Evolutionary conservation across 768 basidiomycete species (phyloP).

Genomic region (Terana coerulea): DNA sequence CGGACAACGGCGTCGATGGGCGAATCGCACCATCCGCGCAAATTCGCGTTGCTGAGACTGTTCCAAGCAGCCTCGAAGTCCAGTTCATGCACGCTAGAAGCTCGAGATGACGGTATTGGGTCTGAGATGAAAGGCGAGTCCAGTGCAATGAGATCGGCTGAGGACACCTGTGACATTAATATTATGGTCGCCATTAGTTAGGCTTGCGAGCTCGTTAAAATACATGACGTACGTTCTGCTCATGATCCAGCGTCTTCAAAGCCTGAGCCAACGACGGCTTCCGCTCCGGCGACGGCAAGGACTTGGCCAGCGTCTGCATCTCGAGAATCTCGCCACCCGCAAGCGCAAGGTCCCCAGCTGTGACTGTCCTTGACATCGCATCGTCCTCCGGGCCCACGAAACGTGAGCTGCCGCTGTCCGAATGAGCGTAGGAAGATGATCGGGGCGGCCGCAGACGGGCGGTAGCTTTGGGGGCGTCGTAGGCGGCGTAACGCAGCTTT

Average conservation of each 20-base stretch:
- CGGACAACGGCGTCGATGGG: slow-evolving; percentile 52
- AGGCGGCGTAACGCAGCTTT: slow-evolving; percentile 67
- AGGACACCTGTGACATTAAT: slow-evolving; percentile 26
- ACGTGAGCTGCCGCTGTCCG: slow-evolving; percentile 33
- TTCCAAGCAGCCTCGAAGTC: slow-evolving; percentile 63
- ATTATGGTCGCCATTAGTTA: not conserved
- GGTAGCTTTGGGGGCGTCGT: slow-evolving; percentile 55
- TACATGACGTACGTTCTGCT: slow-evolving; percentile 3
- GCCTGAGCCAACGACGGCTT: not conserved
- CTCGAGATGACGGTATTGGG: slow-evolving; percentile 19
- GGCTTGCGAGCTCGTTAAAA: not conserved
- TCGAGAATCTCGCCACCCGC: slow-evolving; percentile 32
- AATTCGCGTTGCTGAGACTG: slow-evolving; percentile 34
- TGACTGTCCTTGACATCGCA: slow-evolving; percentile 25
- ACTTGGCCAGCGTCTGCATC: slow-evolving; percentile 25
- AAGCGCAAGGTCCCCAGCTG: slow-evolving; percentile 45
- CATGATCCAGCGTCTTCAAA: slow-evolving; percentile 7
- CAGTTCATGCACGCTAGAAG: slow-evolving; percentile 17
- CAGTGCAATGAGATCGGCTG: slow-evolving; percentile 64
- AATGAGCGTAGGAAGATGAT: slow-evolving; percentile 29
- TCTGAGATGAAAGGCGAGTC: slow-evolving; percentile 68
- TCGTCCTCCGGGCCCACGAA: slow-evolving; percentile 27
- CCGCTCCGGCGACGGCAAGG: not conserved
- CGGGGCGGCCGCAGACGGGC: slow-evolving; percentile 38
- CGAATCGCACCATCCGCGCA: slow-evolving; percentile 67